Conservation (phyloP, 2,329 filamentous ascomycete genomes). For the Ophiostoma pallidulum region DNA sequence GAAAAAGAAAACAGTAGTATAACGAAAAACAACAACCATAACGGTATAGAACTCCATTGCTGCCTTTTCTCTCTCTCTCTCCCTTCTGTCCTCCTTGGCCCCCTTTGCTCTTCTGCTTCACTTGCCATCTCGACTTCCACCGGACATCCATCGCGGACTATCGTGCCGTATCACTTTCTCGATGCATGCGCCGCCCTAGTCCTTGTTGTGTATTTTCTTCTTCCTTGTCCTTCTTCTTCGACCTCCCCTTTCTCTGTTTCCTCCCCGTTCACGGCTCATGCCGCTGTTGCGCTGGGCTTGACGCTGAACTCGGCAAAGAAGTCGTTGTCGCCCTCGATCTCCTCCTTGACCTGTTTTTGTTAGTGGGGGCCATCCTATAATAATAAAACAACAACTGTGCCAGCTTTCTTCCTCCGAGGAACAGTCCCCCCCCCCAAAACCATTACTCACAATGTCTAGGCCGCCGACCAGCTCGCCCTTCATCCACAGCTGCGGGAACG, state of each 20-base stretch:
- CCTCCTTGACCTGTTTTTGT: constrained; percentile 70
- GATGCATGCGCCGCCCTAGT: neutral
- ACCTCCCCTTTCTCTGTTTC: neutral
- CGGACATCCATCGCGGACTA: no score
- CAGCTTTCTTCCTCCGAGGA: no score
- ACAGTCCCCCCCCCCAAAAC: no score
- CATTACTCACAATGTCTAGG: constrained; percentile 87
- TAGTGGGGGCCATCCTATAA: neutral
- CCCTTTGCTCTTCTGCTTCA: no score
- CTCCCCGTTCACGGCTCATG: neutral
- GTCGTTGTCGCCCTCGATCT: constrained; percentile 71
- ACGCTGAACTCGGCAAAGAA: constrained; percentile 71
- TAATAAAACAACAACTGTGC: constrained; percentile 1
- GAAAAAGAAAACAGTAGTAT: no score
- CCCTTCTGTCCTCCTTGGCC: neutral
- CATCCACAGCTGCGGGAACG: constrained; percentile 91
- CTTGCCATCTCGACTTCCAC: no score
- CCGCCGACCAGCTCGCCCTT: constrained; percentile 85
- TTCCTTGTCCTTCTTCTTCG: no score
- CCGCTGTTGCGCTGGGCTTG: constrained; percentile 20
- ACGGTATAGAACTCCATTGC: neutral
- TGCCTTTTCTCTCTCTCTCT: neutral
- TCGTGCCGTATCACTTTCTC: no score
- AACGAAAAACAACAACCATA: neutral
- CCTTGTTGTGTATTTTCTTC: neutral